phyloP scores from a whole-genome alignment of 2,329 filamentous ascomycete species.

The Rachicladosporium sp. region DNA sequence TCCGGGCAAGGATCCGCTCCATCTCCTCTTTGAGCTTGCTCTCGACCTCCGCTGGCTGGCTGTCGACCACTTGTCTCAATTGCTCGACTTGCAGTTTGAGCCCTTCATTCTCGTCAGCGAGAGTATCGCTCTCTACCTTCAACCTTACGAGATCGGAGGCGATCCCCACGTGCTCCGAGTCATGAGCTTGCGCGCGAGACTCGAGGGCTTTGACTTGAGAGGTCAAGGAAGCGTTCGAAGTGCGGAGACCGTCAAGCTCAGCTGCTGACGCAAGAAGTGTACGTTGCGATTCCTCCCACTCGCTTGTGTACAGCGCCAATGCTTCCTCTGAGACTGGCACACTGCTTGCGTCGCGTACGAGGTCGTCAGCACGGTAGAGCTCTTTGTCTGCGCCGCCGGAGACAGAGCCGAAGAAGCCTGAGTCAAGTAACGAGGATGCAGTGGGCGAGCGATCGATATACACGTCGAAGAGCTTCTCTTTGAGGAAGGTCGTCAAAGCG shows the following conservation, averaged over 20 bases:
- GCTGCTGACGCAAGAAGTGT: slow-evolving; percentile 68
- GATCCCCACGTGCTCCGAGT: slow-evolving; percentile 79
- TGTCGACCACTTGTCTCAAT: slow-evolving; percentile 74
- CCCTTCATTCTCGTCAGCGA: slow-evolving; percentile 81
- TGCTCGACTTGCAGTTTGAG: slow-evolving; percentile 75
- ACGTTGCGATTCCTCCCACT: slow-evolving; percentile 90
- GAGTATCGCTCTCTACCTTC: slow-evolving; percentile 85
- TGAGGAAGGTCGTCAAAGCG: slow-evolving; percentile 75
- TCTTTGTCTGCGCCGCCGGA: slow-evolving; percentile 86
- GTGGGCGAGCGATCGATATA: slow-evolving; percentile 94
- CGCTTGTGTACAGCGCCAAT: slow-evolving; percentile 64
- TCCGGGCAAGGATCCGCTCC: slow-evolving; percentile 82
- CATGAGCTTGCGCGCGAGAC: slow-evolving; percentile 77
- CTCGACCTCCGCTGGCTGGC: slow-evolving; percentile 81
- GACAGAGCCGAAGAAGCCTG: slow-evolving; percentile 91
- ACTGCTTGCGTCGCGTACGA: slow-evolving; percentile 84
- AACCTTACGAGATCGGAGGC: slow-evolving; percentile 83
- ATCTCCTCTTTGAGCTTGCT: slow-evolving; percentile 70
- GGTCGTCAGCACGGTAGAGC: slow-evolving; percentile 83
- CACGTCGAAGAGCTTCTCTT: slow-evolving; percentile 88
- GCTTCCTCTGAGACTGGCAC: slow-evolving; percentile 74
- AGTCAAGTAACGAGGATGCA: slow-evolving; percentile 84
- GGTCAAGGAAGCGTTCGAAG: slow-evolving; percentile 54
- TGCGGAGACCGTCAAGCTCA: slow-evolving; percentile 63
- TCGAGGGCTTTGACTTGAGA: slow-evolving; percentile 73